Conservation (phyloP, 441 rosid genomes). For the Pelargonium citronellum region DNA sequence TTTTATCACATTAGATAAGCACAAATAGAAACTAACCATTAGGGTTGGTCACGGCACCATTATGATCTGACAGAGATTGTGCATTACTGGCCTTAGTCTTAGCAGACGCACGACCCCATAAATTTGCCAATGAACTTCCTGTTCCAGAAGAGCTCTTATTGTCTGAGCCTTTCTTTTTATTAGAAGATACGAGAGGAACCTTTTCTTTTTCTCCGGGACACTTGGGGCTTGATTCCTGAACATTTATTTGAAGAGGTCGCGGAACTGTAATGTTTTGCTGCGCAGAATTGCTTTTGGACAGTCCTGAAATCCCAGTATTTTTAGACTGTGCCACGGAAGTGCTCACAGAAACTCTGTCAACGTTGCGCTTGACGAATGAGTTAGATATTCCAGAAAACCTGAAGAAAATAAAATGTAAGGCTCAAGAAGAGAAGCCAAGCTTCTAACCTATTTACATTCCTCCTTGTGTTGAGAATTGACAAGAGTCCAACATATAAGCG, state of each 20-base stretch:
- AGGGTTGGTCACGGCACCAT: slow-evolving; percentile 21
- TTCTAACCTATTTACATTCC: not conserved
- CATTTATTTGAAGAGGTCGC: slow-evolving; percentile 30
- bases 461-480: not conserved
- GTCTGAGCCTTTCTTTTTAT: slow-evolving; percentile 39
- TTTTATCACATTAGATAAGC: not conserved
- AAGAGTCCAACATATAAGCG: not conserved
- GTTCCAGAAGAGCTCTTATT: slow-evolving; percentile 38
- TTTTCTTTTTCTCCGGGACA: slow-evolving; percentile 41
- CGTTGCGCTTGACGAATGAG: slow-evolving; percentile 49
- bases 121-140: slow-evolving; percentile 53
- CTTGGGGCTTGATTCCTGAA: slow-evolving; percentile 36
- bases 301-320: slow-evolving; percentile 30
- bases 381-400: slow-evolving; percentile 75
- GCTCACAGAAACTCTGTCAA: slow-evolving; percentile 35
- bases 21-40: slow-evolving; percentile 36
- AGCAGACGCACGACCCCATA: slow-evolving; percentile 69
- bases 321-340: slow-evolving; percentile 30
- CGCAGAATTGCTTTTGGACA: slow-evolving; percentile 26
- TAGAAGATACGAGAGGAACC: slow-evolving; percentile 24
- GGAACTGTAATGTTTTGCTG: slow-evolving; percentile 25
- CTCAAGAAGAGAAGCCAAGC: slow-evolving; percentile 16
- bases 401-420: slow-evolving; percentile 19
- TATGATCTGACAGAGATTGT: slow-evolving; percentile 23
- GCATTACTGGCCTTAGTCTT: slow-evolving; percentile 43